Evolutionary conservation across 495 filamentous ascomycete species (phyloP).

Genomic region (Hyaloscypha bicolor): DNA sequence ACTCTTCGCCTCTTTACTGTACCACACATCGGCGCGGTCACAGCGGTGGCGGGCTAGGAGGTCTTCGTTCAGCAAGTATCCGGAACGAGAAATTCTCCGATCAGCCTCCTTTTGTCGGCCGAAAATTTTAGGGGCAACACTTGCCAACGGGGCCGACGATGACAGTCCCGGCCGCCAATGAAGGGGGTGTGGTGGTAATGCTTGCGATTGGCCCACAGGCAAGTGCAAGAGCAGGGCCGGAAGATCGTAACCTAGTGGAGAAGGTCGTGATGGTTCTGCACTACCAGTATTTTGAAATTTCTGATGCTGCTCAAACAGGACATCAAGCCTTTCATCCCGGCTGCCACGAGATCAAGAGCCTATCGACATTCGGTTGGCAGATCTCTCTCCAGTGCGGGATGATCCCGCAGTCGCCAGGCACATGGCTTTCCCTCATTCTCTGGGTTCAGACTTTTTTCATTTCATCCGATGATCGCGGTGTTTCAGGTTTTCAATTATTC

Average conservation of each 20-base stretch:
- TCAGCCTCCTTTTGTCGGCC: constrained; percentile 13
- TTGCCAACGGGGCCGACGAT: neutral
- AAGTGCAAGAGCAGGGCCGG: neutral
- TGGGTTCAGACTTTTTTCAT: neutral
- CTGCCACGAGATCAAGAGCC: constrained; percentile 11
- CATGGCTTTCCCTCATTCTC: neutral
- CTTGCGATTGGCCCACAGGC: neutral
- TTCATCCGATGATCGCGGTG: neutral
- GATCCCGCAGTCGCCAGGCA: constrained; percentile 9
- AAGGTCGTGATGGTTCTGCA: neutral
- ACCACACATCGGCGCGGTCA: neutral
- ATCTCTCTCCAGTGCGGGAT: constrained; percentile 5
- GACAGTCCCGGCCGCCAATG: constrained; percentile 7
- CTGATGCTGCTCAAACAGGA: neutral
- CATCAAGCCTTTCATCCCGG: neutral
- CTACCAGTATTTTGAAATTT: neutral
- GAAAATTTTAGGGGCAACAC: neutral
- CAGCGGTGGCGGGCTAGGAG: neutral
- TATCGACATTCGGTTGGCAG: constrained; percentile 5
- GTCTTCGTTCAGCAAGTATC: neutral
- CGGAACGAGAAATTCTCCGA: constrained; percentile 8
- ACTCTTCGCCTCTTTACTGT: neutral
- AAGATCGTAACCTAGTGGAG: neutral
- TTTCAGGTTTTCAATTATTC: neutral
- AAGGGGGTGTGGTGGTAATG: constrained; percentile 1